Evolutionary conservation across 73 alveolate genomes (phyloP), one percentile per base, ranked within the genome.

Genomic region (Paramecium sexaurelia): DNA sequence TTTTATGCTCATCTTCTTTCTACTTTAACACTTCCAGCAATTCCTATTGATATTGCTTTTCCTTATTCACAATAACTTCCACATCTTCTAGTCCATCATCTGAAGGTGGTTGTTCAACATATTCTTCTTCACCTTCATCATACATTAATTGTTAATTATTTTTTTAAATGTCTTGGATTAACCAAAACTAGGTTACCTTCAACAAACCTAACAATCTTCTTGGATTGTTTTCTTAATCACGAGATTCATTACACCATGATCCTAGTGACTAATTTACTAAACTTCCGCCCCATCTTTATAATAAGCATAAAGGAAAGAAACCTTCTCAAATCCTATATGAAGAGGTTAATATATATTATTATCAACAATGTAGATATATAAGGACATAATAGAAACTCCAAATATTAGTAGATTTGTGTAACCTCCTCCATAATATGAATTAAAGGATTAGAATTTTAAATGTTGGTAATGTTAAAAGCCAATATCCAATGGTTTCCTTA

Each of bases 311-410:
- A 73, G 90, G 90, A n/a, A 78, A 78, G 73, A 78, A 78, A 78
- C 90, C 90, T 24, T 78, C 90, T 17, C 51, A 40, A 37, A 40
- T 78, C 15, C 90, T 78, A 8, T 78, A 78, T 43, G 90, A 78
- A 1, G 86, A 71, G 86, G 86, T 71, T 27, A 4, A 20, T 51
- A 17, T 17, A 29, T 19, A 17, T 19, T 71, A 32, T 37, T 36
- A 36, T 27, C n/a, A 15, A 27, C n/a, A 4, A 5, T 10, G 19
- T 19, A 39, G 75, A 26, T 78, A 9, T 78, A 40, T 22, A 78
- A 40, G 17, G 90, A 78, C n/a, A 78, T 43, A 20, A 33, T 41
- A 5, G 90, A 78, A 22, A 39, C 40, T 43, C 40, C 29, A 27
- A 78, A 78, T 71, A 36, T 71, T 11, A 32, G 13, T 6, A 29